Percentiles rank a stretch among this genome's conserved stretches.
Evolutionary conservation across 805 yeast genomes (phyloP).

Genomic region (Candida coleopterorum): DNA sequence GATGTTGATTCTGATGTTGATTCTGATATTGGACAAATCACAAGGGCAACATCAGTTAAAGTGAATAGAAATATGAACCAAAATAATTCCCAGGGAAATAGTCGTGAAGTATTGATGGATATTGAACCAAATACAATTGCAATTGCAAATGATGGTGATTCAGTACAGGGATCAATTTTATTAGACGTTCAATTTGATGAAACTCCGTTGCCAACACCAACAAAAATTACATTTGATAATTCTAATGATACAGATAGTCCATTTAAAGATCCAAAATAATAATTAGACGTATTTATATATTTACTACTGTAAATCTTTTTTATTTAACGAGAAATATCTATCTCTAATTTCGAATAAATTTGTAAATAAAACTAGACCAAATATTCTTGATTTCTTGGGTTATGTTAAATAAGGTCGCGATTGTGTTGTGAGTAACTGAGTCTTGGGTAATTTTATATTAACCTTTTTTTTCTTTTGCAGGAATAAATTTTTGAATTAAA

Average conservation of each 20-base stretch:
- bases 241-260: conserved; percentile 22
- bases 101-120: conserved; percentile 14
- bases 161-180: conserved; percentile 21
- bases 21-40: conserved; percentile 43
- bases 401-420: too few species aligned
- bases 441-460: too few species aligned
- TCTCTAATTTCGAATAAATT: too few species aligned
- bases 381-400: too few species aligned
- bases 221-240: conserved; percentile 1
- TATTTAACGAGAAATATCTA: too few species aligned
- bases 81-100: neutral
- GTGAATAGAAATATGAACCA: conserved; percentile 14
- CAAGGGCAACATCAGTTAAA: conserved; percentile 35
- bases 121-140: neutral
- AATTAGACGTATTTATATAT: too few species aligned
- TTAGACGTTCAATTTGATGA: conserved; percentile 29
- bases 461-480: too few species aligned
- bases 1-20: conserved; percentile 37
- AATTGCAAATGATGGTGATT: neutral
- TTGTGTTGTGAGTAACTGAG: too few species aligned
- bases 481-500: too few species aligned
- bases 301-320: too few species aligned
- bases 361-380: too few species aligned
- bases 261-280: conserved; percentile 22
- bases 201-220: conserved; percentile 8